phyloP scores from a whole-genome alignment of 2,329 filamentous ascomycete species.

The Cordyceps cicadae region DNA sequence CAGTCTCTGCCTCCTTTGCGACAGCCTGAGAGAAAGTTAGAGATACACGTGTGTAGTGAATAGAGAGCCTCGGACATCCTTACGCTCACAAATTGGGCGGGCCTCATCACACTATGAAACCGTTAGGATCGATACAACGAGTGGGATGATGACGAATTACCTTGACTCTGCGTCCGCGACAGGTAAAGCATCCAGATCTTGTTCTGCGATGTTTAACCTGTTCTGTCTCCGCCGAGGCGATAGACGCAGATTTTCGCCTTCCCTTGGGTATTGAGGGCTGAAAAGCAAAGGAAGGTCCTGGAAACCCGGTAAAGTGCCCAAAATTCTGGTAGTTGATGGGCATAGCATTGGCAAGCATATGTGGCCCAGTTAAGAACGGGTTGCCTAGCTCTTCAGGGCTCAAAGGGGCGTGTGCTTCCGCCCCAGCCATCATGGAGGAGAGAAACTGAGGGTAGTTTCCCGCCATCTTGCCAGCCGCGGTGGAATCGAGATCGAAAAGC shows the following conservation, averaged over 20 bases:
- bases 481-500: background rate
- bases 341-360: slow-evolving; percentile 22
- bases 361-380: slow-evolving; percentile 16
- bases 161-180: slow-evolving; percentile 79
- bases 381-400: slow-evolving; percentile 33
- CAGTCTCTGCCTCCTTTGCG: slow-evolving; percentile 88
- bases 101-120: slow-evolving; percentile 75
- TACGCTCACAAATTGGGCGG: slow-evolving; percentile 76
- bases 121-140: slow-evolving; percentile 10
- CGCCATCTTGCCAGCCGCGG: slow-evolving; percentile 32
- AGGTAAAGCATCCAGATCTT: slow-evolving; percentile 88
- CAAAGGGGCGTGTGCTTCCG: slow-evolving; percentile 29
- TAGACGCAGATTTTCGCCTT: slow-evolving; percentile 39
- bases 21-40: slow-evolving; percentile 53
- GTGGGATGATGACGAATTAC: slow-evolving; percentile 29
- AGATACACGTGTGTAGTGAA: slow-evolving; percentile 12
- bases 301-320: slow-evolving; percentile 42
- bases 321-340: slow-evolving; percentile 32
- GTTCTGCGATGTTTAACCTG: slow-evolving; percentile 90
- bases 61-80: slow-evolving; percentile 19
- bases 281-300: slow-evolving; percentile 41
- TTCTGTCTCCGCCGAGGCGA: slow-evolving; percentile 41
- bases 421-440: slow-evolving; percentile 44
- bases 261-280: slow-evolving; percentile 39
- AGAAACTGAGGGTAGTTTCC: slow-evolving; percentile 51